Percentiles rank a stretch among this genome's conserved stretches.
Evolutionary conservation across 345 rosid genomes (phyloP).

Genomic region (Arabidopsis arenosa): DNA sequence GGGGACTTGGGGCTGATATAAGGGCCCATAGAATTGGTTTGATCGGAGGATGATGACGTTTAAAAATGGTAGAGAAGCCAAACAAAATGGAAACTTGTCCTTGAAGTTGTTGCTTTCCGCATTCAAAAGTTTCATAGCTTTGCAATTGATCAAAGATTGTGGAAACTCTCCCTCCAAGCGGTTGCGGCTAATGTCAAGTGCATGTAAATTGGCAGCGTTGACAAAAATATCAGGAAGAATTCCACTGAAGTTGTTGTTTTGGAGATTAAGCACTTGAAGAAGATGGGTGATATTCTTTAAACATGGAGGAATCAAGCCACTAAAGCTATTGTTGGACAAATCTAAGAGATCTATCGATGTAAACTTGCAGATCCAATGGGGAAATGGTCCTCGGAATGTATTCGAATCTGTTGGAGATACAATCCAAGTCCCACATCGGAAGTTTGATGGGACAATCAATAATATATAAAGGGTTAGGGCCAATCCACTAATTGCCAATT

Average conservation of each 20-base stretch:
- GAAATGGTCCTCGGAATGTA: slow-evolving; percentile 18
- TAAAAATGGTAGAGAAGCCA: slow-evolving; percentile 33
- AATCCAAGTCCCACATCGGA: too few species aligned
- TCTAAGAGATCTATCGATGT: slow-evolving; percentile 29
- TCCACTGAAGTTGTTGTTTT: slow-evolving; percentile 30
- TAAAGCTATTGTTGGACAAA: slow-evolving; percentile 47
- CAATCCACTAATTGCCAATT: too few species aligned
- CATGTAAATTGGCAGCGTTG: accelerated
- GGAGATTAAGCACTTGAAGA: not conserved
- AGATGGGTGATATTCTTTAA: too few species aligned
- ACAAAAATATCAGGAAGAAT: not conserved
- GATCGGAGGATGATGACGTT: slow-evolving; percentile 46
- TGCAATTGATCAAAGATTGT: slow-evolving; percentile 42
- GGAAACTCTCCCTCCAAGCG: slow-evolving; percentile 40
- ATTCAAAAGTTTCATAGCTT: slow-evolving; percentile 37
- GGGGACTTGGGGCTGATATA: not conserved
- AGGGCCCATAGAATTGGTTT: slow-evolving; percentile 42
- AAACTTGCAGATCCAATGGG: slow-evolving; percentile 41
- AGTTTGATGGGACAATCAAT: too few species aligned
- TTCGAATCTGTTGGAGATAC: too few species aligned
- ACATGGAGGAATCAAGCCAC: too few species aligned
- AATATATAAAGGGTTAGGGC: too few species aligned
- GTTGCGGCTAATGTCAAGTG: slow-evolving; percentile 19
- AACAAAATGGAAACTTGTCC: slow-evolving; percentile 49
- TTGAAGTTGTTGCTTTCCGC: slow-evolving; percentile 42